Evolutionary conservation across 1,284 basidiomycete species (phyloP).

Genomic region (Leccinum subrobustum): DNA sequence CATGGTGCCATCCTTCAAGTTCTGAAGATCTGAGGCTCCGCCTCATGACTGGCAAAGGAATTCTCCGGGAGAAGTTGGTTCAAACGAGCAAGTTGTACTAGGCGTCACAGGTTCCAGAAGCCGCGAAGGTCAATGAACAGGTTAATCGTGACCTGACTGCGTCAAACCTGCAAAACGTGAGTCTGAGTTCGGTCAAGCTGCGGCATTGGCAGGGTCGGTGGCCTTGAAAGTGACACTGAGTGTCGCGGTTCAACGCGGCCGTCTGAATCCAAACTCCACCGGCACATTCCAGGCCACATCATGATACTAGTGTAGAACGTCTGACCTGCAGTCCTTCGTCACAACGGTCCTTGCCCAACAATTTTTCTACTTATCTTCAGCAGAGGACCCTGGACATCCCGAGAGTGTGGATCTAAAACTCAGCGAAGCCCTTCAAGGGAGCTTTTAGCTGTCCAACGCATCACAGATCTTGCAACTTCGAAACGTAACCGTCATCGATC

Average conservation of each 20-base stretch:
- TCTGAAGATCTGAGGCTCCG: neutral
- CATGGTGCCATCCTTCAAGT: neutral
- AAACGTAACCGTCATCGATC: neutral
- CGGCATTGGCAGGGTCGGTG: neutral
- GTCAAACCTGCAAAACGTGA: slow-evolving; percentile 9
- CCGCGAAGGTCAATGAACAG: neutral
- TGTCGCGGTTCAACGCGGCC: neutral
- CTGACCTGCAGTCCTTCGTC: neutral
- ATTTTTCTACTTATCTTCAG: neutral
- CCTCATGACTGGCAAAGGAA: neutral
- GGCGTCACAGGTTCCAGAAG: neutral
- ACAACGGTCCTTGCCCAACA: neutral
- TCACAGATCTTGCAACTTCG: slow-evolving; percentile 1
- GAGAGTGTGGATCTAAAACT: neutral
- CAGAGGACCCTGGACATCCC: neutral
- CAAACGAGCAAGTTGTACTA: neutral
- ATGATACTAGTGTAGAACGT: neutral
- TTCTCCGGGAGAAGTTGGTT: neutral
- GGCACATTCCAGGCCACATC: neutral
- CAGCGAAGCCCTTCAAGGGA: neutral
- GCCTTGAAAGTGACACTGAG: neutral
- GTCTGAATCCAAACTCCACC: slow-evolving; percentile 4
- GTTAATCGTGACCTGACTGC: neutral
- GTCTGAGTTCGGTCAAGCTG: neutral
- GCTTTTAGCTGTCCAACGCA: neutral